Conservation (phyloP, 2,329 filamentous ascomycete species). For the Chaetomium sp. region DNA sequence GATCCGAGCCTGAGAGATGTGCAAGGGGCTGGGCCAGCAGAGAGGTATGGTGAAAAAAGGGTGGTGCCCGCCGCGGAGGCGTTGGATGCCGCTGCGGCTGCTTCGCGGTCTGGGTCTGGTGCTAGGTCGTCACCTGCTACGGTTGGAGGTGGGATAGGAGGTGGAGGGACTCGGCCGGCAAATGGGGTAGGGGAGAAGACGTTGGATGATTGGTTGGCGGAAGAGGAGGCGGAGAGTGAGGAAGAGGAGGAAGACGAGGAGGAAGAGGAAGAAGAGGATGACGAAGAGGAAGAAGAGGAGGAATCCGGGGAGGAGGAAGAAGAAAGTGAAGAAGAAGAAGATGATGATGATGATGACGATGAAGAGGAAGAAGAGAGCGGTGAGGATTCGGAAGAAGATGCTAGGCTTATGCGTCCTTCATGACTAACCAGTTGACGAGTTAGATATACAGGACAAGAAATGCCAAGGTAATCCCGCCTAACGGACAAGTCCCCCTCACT, state of each 20-base stretch:
- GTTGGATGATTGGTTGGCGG: conserved; percentile 87
- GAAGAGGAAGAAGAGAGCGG: conserved; percentile 16
- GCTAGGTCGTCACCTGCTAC: conserved; percentile 36
- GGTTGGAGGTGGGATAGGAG: conserved; percentile 10
- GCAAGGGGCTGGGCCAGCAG: conserved; percentile 10
- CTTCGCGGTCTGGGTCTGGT: conserved; percentile 12
- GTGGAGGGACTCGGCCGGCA: conserved; percentile 26
- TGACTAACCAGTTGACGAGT: neutral
- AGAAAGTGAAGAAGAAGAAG: conserved; percentile 7
- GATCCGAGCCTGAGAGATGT: conserved; percentile 63
- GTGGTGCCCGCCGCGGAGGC: conserved; percentile 54
- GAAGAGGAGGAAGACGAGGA: conserved; percentile 46
- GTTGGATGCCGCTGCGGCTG: conserved; percentile 50
- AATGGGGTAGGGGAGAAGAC: conserved; percentile 61
- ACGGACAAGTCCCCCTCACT: too few relatives aligned
- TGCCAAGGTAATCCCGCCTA: too few relatives aligned
- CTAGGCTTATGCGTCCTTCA: conserved; percentile 11
- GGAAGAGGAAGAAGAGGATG: conserved; percentile 39
- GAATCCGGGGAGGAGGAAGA: conserved; percentile 15
- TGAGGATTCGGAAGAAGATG: conserved; percentile 13
- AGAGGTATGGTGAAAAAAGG: conserved; percentile 34
- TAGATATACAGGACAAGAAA: too few relatives aligned
- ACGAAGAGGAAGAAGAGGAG: conserved; percentile 30
- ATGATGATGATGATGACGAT: conserved; percentile 6
- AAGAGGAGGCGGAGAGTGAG: conserved; percentile 56